Base-by-base conservation (phyloP, 768 basidiomycete genomes). In the Mycena galericulata region DNA sequence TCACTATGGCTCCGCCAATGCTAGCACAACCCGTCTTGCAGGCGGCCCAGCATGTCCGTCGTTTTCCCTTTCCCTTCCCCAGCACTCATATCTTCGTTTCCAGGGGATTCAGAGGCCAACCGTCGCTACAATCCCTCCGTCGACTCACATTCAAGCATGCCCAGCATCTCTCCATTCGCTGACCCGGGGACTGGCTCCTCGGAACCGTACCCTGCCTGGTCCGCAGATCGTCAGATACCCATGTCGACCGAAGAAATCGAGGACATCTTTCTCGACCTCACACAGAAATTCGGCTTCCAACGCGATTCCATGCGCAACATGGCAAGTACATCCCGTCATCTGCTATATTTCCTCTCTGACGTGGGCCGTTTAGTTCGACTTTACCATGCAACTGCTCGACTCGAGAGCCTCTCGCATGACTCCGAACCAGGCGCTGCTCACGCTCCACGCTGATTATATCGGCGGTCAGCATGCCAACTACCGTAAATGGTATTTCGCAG, bases 401-500 rank as follows among this genome's bases (percentile, higher is more conserved):
- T 98, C 96, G 47, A 90, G 95, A 65, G 95, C 97, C n/a, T 98
- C 97, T 24, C 92, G 98, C 69, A 99, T 99, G 97, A 89, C 94
- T 10, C 96, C 98, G 14, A 93, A 93, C 77, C 97, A 98, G 75
- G 98, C 98, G 3, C 88, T 99, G 50, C 87, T 98, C 69, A 99
- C 98, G 40, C 87, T 99, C 26, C 98, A 99, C 78, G 97, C 97
- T 59, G 97, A 99, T 80, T 99, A 99, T 81, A 98, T 99, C 68
- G 98, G 98, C 63, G 98, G 98, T 50, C 94, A 96, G 76, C 94
- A 99, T 77, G 98, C 98, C 73, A 99, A 99, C 84, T 99, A 99
- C 80, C 93, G 98, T 79, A 98, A 99, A 81, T 99, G 98, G 98
- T 99, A 99, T 79, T 99, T 99, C 79, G 98, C 98, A 40, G 96